Conservation (phyloP, 306 rosid species). For the Lathyrus oleraceus region DNA sequence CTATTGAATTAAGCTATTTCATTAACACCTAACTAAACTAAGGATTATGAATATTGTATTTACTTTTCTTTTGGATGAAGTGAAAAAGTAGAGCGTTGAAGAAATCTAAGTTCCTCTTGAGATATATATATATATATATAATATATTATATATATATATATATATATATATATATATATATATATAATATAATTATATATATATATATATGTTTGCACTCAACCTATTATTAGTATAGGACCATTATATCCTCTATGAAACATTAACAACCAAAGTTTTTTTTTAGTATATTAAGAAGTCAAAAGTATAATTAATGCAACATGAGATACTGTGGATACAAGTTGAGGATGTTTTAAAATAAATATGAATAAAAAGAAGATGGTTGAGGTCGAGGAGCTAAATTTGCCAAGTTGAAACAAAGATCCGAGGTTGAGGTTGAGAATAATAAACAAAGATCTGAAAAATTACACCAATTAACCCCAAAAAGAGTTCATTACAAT, state of each 20-base stretch:
- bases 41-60: not conserved
- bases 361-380: not conserved
- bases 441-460: no score
- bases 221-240: slow-evolving; percentile 27
- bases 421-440: no score
- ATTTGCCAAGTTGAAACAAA: slow-evolving; percentile 32
- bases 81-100: slow-evolving; percentile 28
- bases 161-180: no score
- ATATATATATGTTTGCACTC: slow-evolving; percentile 41
- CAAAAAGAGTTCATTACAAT: no score
- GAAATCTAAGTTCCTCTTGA: slow-evolving; percentile 25
- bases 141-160: no score
- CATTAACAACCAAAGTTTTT: not conserved
- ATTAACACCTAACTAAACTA: not conserved
- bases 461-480: no score
- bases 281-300: slow-evolving; percentile 4
- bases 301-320: slow-evolving; percentile 20
- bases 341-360: not conserved
- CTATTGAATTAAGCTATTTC: slow-evolving; percentile 14
- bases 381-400: not conserved
- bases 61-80: slow-evolving; percentile 32
- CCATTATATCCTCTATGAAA: not conserved
- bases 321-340: slow-evolving; percentile 31
- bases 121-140: no score
- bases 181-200: no score